A percentile compares a stretch with the other conserved stretches of the same genome.
Conservation (phyloP, 441 rosid species). For the Brassica balearica region DNA sequence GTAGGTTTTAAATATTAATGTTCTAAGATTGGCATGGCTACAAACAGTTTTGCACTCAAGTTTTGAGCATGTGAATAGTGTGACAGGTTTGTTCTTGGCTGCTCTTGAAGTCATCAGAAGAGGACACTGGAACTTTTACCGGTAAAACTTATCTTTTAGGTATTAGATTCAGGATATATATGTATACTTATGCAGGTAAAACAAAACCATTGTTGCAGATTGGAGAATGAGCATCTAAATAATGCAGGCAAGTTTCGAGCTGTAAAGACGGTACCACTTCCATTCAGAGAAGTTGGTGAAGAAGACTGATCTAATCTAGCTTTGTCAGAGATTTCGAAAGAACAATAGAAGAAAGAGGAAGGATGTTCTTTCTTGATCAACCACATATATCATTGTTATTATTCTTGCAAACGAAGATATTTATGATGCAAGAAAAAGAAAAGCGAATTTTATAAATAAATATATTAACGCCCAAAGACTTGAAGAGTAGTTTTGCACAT, state of each 20-base stretch:
- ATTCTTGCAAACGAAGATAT: too few species aligned
- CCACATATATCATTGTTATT: conserved; percentile 12
- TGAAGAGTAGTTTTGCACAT: too few species aligned
- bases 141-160: conserved; percentile 52
- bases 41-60: conserved; percentile 83
- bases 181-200: too few species aligned
- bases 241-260: conserved; percentile 96
- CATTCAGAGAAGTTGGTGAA: conserved; percentile 92
- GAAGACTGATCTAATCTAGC: conserved; percentile 60
- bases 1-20: conserved; percentile 88
- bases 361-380: conserved; percentile 41
- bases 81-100: conserved; percentile 78
- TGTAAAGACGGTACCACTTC: conserved; percentile 92
- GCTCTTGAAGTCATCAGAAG: conserved; percentile 95
- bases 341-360: background rate
- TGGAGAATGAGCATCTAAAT: conserved; percentile 99
- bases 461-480: too few species aligned
- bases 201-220: conserved; percentile 54
- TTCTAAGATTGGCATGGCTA: conserved; percentile 96
- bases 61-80: conserved; percentile 81
- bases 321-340: too few species aligned
- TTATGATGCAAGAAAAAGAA: too few species aligned
- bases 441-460: too few species aligned
- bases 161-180: too few species aligned
- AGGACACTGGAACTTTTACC: conserved; percentile 96